phyloP scores from a whole-genome alignment of 495 filamentous ascomycete genomes.

The Podospora bellae-mahoneyi region DNA sequence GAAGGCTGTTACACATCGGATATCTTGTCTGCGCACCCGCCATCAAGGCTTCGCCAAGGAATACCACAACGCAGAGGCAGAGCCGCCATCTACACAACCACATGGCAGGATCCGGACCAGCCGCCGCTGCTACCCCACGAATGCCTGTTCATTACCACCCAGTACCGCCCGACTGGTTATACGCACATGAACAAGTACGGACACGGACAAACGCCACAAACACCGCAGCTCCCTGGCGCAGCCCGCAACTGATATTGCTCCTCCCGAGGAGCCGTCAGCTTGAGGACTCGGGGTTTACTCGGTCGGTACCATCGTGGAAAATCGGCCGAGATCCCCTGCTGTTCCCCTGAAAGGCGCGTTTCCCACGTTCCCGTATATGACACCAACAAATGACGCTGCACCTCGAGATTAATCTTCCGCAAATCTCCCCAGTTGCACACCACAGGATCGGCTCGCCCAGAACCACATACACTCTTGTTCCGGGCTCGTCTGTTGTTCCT shows the following conservation, averaged over 20 bases:
- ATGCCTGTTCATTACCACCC: constrained; percentile 15
- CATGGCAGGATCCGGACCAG: constrained; percentile 12
- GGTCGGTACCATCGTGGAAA: constrained; percentile 7
- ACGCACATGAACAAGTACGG: background rate
- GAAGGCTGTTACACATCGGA: constrained; percentile 2
- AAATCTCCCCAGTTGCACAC: constrained; percentile 8
- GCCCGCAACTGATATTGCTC: constrained; percentile 17
- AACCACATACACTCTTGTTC: constrained; percentile 13
- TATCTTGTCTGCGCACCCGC: background rate
- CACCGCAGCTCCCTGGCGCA: constrained; percentile 11
- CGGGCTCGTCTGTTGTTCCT: constrained; percentile 16
- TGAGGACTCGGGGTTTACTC: background rate
- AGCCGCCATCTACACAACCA: constrained; percentile 5
- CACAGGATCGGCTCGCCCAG: background rate
- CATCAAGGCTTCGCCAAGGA: background rate
- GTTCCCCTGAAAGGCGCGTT: constrained; percentile 15
- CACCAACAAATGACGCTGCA: constrained; percentile 10
- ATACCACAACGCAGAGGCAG: background rate
- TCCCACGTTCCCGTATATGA: background rate
- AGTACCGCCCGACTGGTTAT: constrained; percentile 23
- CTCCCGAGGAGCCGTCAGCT: constrained; percentile 26
- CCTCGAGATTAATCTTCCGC: constrained; percentile 24
- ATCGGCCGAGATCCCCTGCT: constrained; percentile 13
- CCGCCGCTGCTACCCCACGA: constrained; percentile 11
- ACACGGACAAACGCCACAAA: constrained; percentile 1